Percentiles rank a stretch among this genome's conserved stretches.
Conservation (phyloP, 2,329 filamentous ascomycete genomes). For the Zymoseptoria pseudotritici region DNA sequence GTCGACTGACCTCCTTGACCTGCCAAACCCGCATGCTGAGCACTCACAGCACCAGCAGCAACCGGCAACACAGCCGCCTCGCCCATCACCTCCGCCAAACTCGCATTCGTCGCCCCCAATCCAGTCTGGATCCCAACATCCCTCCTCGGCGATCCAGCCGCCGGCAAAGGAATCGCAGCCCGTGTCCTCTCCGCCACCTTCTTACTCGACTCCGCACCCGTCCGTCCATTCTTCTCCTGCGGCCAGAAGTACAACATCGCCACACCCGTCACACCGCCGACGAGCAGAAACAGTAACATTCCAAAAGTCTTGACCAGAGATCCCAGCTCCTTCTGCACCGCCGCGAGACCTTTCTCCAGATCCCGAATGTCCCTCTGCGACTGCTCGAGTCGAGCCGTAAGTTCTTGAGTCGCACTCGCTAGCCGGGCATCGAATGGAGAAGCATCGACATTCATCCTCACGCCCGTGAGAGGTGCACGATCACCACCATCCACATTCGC, state of each 20-base stretch:
- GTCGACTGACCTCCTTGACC: too few relatives aligned
- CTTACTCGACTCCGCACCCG: slow-evolving; percentile 17
- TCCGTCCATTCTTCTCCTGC: slow-evolving; percentile 4
- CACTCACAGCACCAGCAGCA: not conserved
- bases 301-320: not conserved
- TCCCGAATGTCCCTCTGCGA: not conserved
- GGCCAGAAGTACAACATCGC: slow-evolving; percentile 24
- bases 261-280: slow-evolving; percentile 17
- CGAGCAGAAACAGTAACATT: not conserved
- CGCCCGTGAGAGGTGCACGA: too few relatives aligned
- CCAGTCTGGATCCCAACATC: not conserved
- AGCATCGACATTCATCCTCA: not conserved
- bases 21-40: not conserved
- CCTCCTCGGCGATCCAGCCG: not conserved
- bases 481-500: too few relatives aligned
- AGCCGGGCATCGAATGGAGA: not conserved
- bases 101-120: not conserved
- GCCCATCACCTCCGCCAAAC: not conserved
- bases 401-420: not conserved
- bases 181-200: slow-evolving; percentile 16
- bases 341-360: not conserved
- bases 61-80: not conserved
- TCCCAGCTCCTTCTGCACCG: not conserved
- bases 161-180: slow-evolving; percentile 11
- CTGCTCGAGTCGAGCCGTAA: not conserved